Evolutionary conservation across 805 yeast species (phyloP).

Genomic region (Wickerhamomyces chaumierensis): DNA sequence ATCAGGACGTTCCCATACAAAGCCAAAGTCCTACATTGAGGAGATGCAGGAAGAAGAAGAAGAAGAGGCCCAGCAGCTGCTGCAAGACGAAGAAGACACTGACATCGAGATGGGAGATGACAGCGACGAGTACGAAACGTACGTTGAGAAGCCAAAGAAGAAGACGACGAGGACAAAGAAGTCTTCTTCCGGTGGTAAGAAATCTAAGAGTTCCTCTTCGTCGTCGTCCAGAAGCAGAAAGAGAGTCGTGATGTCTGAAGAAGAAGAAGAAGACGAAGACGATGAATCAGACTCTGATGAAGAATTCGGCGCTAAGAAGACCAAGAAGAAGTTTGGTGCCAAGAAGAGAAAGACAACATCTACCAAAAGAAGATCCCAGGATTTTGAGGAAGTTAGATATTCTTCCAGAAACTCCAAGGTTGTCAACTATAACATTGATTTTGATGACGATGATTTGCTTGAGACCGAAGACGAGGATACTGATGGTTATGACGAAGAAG

Average conservation of each 20-base stretch:
- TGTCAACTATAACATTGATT: slow-evolving; percentile 72
- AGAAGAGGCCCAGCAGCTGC: too few species aligned
- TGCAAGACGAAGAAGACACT: too few species aligned
- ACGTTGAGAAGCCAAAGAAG: not conserved
- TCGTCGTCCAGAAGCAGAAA: slow-evolving; percentile 18
- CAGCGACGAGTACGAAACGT: slow-evolving; percentile 5
- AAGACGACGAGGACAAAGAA: not conserved
- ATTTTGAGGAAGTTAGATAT: slow-evolving; percentile 51
- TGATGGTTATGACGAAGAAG: slow-evolving; percentile 20
- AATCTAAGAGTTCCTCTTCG: slow-evolving; percentile 16
- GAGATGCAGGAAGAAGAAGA: slow-evolving; percentile 4
- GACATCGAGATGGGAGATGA: not conserved
- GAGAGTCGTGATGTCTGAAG: slow-evolving; percentile 14
- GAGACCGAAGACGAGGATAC: slow-evolving; percentile 21
- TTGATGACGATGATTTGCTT: slow-evolving; percentile 35
- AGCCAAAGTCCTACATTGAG: slow-evolving; percentile 11
- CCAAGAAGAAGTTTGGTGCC: slow-evolving; percentile 16
- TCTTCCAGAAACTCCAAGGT: slow-evolving; percentile 54
- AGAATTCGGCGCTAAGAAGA: slow-evolving; percentile 24
- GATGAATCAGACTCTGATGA: slow-evolving; percentile 26
- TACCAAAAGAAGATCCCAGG: slow-evolving; percentile 10
- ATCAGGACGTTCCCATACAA: slow-evolving; percentile 38
- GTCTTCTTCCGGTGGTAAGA: slow-evolving; percentile 2
- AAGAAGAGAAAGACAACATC: slow-evolving; percentile 11
- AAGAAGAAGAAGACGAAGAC: slow-evolving; percentile 20